Conservation (phyloP, 176 grass and related monocot genomes). For the Metroxylon sagu region DNA sequence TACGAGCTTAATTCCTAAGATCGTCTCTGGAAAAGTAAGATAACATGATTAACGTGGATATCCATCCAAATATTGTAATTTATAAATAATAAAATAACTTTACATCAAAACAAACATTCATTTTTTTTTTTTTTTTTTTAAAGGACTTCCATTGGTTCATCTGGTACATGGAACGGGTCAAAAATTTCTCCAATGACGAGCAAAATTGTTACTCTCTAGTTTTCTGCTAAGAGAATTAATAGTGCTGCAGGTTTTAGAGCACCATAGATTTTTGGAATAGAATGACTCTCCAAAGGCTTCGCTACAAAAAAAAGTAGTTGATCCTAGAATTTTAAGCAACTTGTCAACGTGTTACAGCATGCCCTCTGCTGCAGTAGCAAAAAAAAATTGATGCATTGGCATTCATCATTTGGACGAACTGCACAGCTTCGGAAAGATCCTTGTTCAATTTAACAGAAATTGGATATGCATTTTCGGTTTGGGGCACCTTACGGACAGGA, state of each 20-base stretch:
- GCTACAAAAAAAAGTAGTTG: slow-evolving; percentile 85
- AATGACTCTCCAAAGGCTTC: slow-evolving; percentile 74
- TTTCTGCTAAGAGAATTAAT: slow-evolving; percentile 82
- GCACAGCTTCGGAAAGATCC: too few species aligned
- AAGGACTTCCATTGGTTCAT: background rate
- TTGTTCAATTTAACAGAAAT: too few species aligned
- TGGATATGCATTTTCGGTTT: too few species aligned
- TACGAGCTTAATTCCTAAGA: too few species aligned
- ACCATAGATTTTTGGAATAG: slow-evolving; percentile 90
- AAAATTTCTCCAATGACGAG: slow-evolving; percentile 87
- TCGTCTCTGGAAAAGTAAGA: too few species aligned
- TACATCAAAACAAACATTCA: too few species aligned
- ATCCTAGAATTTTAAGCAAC: slow-evolving; percentile 83
- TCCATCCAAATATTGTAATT: too few species aligned
- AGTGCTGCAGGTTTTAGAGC: slow-evolving; percentile 83
- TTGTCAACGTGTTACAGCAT: slow-evolving; percentile 70
- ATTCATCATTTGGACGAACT: too few species aligned
- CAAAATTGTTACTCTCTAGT: slow-evolving; percentile 63
- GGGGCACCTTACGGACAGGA: too few species aligned
- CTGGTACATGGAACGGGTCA: slow-evolving; percentile 83
- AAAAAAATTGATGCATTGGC: background rate
- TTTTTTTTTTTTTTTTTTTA: too few species aligned
- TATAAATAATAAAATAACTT: too few species aligned
- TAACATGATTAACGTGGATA: too few species aligned
- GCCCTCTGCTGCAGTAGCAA: slow-evolving; percentile 49